phyloP scores from a whole-genome alignment of 352 stramenopile genomes.

The Peronosclerospora sorghi region DNA sequence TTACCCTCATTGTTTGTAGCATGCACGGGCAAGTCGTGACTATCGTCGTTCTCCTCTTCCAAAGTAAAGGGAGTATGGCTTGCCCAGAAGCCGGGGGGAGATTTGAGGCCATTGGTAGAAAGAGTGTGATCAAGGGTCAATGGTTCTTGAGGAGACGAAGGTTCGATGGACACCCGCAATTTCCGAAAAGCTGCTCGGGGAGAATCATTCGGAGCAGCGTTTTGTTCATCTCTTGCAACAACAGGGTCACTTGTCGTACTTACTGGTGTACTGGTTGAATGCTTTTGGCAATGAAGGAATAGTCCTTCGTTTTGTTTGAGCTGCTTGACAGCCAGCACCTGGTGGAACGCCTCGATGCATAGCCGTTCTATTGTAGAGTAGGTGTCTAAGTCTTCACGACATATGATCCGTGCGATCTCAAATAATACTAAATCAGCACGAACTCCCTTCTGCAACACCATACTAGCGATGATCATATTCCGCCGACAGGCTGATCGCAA shows the following conservation, averaged over 20 bases:
- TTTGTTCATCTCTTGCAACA: conserved; percentile 2
- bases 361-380: conserved; percentile 53
- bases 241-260: conserved; percentile 7
- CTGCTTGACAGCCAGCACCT: conserved; percentile 31
- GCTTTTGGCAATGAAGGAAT: conserved; percentile 10
- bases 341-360: conserved; percentile 58
- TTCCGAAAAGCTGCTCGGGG: conserved; percentile 19
- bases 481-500: conserved; percentile 57
- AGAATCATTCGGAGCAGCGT: conserved; percentile 9
- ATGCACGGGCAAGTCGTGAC: conserved; percentile 3
- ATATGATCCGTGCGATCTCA: conserved; percentile 78
- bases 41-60: conserved; percentile 44
- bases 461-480: conserved; percentile 75
- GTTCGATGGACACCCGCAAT: conserved; percentile 47
- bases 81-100: conserved; percentile 68
- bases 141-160: conserved; percentile 17
- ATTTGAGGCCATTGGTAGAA: conserved; percentile 35
- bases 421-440: conserved; percentile 48
- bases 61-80: conserved; percentile 60
- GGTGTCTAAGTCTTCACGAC: conserved; percentile 68
- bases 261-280: conserved; percentile 7
- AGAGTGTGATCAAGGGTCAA: conserved; percentile 23
- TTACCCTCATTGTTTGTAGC: conserved; percentile 1
- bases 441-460: conserved; percentile 69
- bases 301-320: conserved; percentile 17